phyloP scores from a whole-genome alignment of 2,329 filamentous ascomycete genomes.

The Rosellinia necatrix region DNA sequence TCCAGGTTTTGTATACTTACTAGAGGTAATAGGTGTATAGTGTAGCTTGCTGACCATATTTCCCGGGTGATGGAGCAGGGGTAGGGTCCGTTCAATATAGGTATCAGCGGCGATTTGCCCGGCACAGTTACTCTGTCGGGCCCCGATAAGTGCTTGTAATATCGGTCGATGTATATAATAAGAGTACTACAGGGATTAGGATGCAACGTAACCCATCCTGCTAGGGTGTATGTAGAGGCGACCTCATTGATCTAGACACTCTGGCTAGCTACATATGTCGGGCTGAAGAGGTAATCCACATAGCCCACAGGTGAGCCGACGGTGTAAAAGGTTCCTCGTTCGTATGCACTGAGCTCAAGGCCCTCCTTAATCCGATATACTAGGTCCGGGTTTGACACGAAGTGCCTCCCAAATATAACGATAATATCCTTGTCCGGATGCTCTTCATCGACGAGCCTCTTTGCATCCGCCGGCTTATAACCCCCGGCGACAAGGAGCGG shows the following conservation, averaged over 20 bases:
- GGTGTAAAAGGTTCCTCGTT: slow-evolving; percentile 32
- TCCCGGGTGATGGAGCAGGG: too few species aligned
- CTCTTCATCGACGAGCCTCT: slow-evolving; percentile 37
- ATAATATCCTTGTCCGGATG: slow-evolving; percentile 41
- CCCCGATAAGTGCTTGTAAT: too few species aligned
- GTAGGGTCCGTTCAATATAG: too few species aligned
- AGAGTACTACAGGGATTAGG: too few species aligned
- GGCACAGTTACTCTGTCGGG: too few species aligned
- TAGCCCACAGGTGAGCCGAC: slow-evolving; percentile 37
- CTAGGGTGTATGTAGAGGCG: too few species aligned
- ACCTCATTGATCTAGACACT: background rate
- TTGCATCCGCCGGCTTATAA: slow-evolving; percentile 35
- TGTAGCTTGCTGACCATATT: too few species aligned
- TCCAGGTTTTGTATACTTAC: too few species aligned
- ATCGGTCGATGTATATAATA: too few species aligned
- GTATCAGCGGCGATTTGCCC: too few species aligned
- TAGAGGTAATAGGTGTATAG: too few species aligned
- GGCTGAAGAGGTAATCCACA: slow-evolving; percentile 44
- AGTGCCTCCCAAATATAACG: slow-evolving; percentile 36
- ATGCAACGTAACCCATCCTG: too few species aligned
- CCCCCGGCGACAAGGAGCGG: slow-evolving; percentile 45
- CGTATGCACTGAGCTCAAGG: slow-evolving; percentile 28
- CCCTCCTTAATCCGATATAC: slow-evolving; percentile 31
- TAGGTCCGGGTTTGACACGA: slow-evolving; percentile 36
- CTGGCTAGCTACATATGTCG: slow-evolving; percentile 26